phyloP scores from a whole-genome alignment of 106 monocot species.

The Ottelia alismoides region DNA sequence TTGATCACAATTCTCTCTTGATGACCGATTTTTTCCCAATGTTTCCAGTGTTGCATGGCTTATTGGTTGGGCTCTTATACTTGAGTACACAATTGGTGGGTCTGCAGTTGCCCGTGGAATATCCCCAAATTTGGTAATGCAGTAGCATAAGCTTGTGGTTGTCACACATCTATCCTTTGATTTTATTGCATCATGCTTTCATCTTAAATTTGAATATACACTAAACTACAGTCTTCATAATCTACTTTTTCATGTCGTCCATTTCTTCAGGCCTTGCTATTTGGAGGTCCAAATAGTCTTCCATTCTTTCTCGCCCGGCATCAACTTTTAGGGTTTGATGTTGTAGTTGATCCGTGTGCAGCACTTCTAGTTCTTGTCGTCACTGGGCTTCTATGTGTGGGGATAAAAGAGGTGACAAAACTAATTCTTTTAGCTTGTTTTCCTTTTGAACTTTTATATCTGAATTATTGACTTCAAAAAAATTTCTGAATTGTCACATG shows the following conservation, averaged over 20 bases:
- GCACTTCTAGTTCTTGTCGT: constrained; percentile 64
- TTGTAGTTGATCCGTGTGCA: constrained; percentile 88
- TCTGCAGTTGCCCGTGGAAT: constrained; percentile 91
- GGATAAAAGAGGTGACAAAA: constrained; percentile 98
- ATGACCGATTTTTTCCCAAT: no score
- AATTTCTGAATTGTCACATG: no score
- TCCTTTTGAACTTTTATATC: no score
- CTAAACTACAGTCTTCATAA: no score
- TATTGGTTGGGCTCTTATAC: constrained; percentile 91
- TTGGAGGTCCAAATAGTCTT: constrained; percentile 81
- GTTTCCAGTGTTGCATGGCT: constrained; percentile 80
- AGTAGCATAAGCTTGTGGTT: no score
- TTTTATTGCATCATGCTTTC: no score
- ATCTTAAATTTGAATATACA: no score
- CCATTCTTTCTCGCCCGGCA: constrained; percentile 59
- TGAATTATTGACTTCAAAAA: no score
- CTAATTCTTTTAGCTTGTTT: no score
- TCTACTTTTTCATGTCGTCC: no score
- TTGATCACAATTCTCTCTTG: no score
- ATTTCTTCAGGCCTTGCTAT: constrained; percentile 89
- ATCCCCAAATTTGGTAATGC: constrained; percentile 79
- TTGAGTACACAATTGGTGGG: constrained; percentile 96
- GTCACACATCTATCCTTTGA: no score
- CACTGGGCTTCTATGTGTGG: constrained; percentile 70
- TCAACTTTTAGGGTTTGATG: constrained; percentile 53